Evolutionary conservation across 2,329 filamentous ascomycete species (phyloP).

Genomic region (Lasiodiplodia citricola): DNA sequence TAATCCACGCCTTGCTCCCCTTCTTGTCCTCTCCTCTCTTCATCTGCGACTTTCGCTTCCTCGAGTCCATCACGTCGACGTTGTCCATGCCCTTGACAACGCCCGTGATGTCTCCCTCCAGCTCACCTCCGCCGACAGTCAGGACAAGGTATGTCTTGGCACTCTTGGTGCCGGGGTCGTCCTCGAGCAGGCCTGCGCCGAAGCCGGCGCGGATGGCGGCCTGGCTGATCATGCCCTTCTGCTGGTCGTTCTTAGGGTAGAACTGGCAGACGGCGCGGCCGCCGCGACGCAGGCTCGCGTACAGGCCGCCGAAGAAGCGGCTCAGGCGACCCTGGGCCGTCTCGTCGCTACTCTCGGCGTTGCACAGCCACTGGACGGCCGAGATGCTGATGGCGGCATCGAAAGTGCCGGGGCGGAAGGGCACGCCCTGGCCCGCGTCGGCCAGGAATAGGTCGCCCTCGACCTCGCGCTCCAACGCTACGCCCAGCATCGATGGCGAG

Average conservation of each 20-base stretch:
- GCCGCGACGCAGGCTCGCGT: conserved; percentile 80
- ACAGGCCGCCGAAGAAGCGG: conserved; percentile 91
- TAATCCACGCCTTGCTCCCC: conserved; percentile 82
- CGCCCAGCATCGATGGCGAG: conserved; percentile 92
- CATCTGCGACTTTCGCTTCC: conserved; percentile 58
- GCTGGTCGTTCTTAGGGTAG: conserved; percentile 93
- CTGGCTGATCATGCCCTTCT: conserved; percentile 88
- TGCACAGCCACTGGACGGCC: conserved; percentile 98
- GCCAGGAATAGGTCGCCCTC: conserved; percentile 93
- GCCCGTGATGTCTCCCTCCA: conserved; percentile 77
- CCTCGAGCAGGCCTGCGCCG: conserved; percentile 90
- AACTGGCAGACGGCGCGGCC: conserved; percentile 95
- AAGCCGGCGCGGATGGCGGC: conserved; percentile 95
- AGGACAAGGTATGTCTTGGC: conserved; percentile 95
- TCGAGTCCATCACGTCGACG: conserved; percentile 72
- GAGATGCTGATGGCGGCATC: conserved; percentile 95
- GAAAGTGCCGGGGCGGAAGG: conserved; percentile 89
- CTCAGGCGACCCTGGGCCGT: conserved; percentile 77
- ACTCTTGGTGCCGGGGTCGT: conserved; percentile 96
- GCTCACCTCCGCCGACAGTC: conserved; percentile 77
- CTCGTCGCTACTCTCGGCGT: conserved; percentile 87
- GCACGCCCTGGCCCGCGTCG: conserved; percentile 94
- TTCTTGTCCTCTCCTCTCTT: conserved; percentile 69
- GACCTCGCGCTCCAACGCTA: conserved; percentile 88
- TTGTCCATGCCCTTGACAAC: conserved; percentile 88